Evolutionary conservation across 2,329 filamentous ascomycete species (phyloP).

Genomic region (Pseudogymnoascus sp.): DNA sequence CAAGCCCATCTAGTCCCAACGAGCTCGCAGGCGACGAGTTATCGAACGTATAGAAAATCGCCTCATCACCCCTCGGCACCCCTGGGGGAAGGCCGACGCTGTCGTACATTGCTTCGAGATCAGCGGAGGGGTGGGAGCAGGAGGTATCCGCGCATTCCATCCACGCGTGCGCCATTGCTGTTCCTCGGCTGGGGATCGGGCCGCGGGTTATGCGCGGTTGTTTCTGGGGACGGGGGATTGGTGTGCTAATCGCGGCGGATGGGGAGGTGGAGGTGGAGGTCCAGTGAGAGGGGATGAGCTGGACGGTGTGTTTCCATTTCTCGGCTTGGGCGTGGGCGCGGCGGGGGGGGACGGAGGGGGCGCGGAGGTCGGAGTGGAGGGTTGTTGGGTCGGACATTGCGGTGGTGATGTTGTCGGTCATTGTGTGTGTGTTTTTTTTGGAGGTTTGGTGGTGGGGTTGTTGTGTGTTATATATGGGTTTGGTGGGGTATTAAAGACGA

Average conservation of each 20-base stretch:
- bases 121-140: not conserved
- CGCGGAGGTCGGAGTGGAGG: not conserved
- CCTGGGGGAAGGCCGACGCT: not conserved
- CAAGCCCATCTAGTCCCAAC: constrained; percentile 23
- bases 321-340: not conserved
- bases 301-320: not conserved
- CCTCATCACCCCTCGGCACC: constrained; percentile 8
- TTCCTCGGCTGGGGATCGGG: not conserved
- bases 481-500: not conserved
- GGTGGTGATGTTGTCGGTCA: not conserved
- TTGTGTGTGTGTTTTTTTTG: not conserved
- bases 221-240: not conserved
- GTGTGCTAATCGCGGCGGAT: not conserved
- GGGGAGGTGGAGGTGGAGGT: not conserved
- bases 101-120: not conserved
- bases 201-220: not conserved
- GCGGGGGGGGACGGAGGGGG: not conserved
- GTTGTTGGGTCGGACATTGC: not conserved
- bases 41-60: constrained; percentile 25
- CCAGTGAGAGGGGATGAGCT: not conserved
- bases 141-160: not conserved
- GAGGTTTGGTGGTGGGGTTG: not conserved
- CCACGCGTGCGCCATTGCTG: not conserved
- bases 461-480: not conserved
- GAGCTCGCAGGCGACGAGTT: constrained; percentile 17